Base-by-base conservation (phyloP, 2,329 filamentous ascomycete genomes). In the Nemania sp. region DNA sequence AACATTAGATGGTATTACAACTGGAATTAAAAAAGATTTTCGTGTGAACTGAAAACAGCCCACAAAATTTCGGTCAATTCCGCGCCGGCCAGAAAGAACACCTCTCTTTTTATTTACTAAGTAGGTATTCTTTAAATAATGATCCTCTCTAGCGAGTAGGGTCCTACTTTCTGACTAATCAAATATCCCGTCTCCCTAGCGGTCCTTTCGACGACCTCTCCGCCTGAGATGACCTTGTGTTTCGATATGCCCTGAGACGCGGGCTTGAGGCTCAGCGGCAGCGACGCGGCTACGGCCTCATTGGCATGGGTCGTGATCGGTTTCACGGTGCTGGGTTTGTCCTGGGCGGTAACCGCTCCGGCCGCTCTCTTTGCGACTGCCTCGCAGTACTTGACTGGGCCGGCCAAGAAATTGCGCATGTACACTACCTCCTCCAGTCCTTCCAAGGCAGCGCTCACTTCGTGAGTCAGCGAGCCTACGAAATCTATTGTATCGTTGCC, bases 61-160 rank as follows among this genome's bases (percentile, higher is more conserved):
- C 28, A 31, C 9, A 14, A 31, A 9, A 12, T 14, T 3, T 31
- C 9, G 28, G 28, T n/a, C n/a, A n/a, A 31, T 31, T 31, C 6
- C 5, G 15, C 15, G 14, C 39, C n/a, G 9, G 22, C 34, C 22
- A 33, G 6, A 11, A 43, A n/a, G 19, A 28, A 22, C 17, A 11
- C n/a, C 26, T 33, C 26, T 33, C 26, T 43, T 31, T 52, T 48
- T 30, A 39, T 39, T 28, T 37, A 19, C 3, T 17, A 17, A 17
- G 5, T 11, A 5, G 15, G 7, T 5, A 4, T 7, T 4, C 6
- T 5, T 40, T 79, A 90, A 64, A 91, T 76, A 47, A 80, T 72
- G 63, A 96, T 85, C 72, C 84, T 83, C 75, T 96, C 91, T 61
- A 93, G 80, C 41, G 89, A 90, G 74, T 97, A 96, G 61, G 86